Base-by-base conservation (phyloP, 768 basidiomycete species). In the Amanita phalloides region DNA sequence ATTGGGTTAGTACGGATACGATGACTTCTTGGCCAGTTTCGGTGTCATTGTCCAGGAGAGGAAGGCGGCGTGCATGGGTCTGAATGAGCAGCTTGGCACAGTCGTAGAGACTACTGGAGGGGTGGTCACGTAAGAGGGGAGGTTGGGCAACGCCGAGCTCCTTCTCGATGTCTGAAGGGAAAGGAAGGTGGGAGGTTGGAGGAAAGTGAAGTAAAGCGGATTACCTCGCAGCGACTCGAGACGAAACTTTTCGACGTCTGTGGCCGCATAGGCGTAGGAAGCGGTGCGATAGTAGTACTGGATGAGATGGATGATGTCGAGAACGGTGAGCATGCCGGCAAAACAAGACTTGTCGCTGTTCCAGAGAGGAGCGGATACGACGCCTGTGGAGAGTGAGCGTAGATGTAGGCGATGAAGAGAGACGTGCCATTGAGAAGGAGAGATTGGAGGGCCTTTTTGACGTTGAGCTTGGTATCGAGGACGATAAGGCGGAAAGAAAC, bases 241-340 rank as follows among this genome's bases (percentile, higher is more conserved):
- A 30, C 88, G 78, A 64, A 99, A 91, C 0, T 81, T 86, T 64
- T 98, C 95, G 3, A 98, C 95, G 60, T 98, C 93, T 9, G 84
- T 78, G 0, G 85, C 80, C 4, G 92, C 94, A 48, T 80, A 82
- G 59, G 92, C 92, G 65, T 82, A 87, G 35, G 83, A 83, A 30
- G 87, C 83, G 2, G 86, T 90, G 44, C 84, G 82, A 67, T 97
- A 96, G 67, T 97, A 99, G 71, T 94, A 96, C 61, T 99, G 96
- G 57, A 99, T 98, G 57, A 99, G 82, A 65, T 99, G 96, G 53
- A 99, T 97, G 65, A 99, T 93, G 67, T 99, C 96, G 53, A 92
- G 79, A n/a, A 98, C 91, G 7, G 96, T 99, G 62, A 99, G 86
- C 95, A 99, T 98, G 54, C 96, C 96, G 7, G 91, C 90, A 61